These are phyloP conservation scores for Gnomoniopsis sp. DNA, from an alignment of 2,329 filamentous ascomycete genomes.

Conservation along the genomic window DNA sequence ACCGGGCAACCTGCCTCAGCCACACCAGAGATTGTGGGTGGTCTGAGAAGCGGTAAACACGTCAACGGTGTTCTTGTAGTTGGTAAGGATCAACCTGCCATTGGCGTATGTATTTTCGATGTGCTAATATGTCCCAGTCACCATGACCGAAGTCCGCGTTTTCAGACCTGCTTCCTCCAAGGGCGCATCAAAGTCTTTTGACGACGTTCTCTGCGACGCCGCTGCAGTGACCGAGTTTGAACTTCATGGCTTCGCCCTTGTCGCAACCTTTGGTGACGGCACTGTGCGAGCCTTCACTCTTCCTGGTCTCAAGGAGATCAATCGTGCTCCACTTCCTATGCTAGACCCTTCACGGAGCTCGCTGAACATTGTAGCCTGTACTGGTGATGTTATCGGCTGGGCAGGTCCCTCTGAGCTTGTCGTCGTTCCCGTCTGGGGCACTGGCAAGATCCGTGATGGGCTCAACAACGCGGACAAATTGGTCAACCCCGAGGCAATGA, in stretches of 20 bases:
- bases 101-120: not conserved
- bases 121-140: conserved; percentile 42
- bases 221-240: conserved; percentile 74
- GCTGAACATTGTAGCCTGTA: conserved; percentile 67
- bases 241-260: conserved; percentile 71
- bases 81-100: conserved; percentile 42
- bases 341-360: conserved; percentile 71
- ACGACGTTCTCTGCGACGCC: conserved; percentile 76
- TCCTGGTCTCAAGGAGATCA: conserved; percentile 84
- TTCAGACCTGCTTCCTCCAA: conserved; percentile 83
- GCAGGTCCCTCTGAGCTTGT: conserved; percentile 82
- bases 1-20: conserved; percentile 74
- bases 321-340: conserved; percentile 61
- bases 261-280: conserved; percentile 82
- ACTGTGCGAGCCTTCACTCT: conserved; percentile 77
- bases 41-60: conserved; percentile 69
- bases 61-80: conserved; percentile 79
- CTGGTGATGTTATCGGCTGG: conserved; percentile 85
- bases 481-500: conserved; percentile 69
- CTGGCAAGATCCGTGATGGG: conserved; percentile 56
- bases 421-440: conserved; percentile 81
- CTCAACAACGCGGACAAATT: conserved; percentile 64
- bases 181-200: conserved; percentile 89
- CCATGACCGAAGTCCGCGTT: conserved; percentile 73
- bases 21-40: conserved; percentile 70